These are phyloP conservation scores for Helminthosporium solani DNA, from an alignment of 2,329 filamentous ascomycete species.

Conservation along the genomic window DNA sequence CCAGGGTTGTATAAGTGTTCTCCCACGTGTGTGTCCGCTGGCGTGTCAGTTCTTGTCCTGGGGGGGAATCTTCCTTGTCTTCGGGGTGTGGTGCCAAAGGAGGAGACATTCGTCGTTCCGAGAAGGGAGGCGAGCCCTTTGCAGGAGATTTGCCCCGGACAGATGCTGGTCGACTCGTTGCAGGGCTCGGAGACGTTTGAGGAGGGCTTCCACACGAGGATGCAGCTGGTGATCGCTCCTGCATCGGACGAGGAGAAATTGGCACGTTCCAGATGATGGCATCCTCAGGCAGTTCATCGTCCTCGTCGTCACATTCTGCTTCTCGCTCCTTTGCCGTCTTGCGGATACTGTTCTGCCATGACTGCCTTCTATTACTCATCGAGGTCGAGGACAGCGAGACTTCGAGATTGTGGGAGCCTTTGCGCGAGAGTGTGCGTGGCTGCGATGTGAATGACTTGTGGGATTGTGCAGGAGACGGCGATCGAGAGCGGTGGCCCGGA, in stretches of 20 bases:
- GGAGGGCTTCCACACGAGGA: conserved; percentile 33
- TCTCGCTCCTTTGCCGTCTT: conserved; percentile 73
- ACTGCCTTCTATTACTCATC: conserved; percentile 46
- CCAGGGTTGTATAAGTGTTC: conserved; percentile 66
- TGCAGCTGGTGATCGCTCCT: conserved; percentile 42
- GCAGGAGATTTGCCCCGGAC: conserved; percentile 17
- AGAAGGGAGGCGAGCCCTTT: conserved; percentile 28
- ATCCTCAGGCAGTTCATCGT: conserved; percentile 74
- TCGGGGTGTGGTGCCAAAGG: conserved; percentile 22
- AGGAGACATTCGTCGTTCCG: conserved; percentile 18
- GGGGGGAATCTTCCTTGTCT: conserved; percentile 20
- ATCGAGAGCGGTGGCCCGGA: conserved; percentile 36
- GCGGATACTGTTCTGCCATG: conserved; percentile 65
- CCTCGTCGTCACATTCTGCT: conserved; percentile 75
- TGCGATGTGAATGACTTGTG: conserved; percentile 24
- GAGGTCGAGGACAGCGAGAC: conserved; percentile 27
- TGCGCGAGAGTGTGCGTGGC: conserved; percentile 35
- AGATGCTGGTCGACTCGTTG: conserved; percentile 15
- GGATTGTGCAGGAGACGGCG: conserved; percentile 37
- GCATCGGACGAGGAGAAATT: conserved; percentile 62
- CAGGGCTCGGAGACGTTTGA: conserved; percentile 22
- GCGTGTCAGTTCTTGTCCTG: conserved; percentile 38
- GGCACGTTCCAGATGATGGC: conserved; percentile 80
- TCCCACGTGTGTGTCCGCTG: conserved; percentile 73
- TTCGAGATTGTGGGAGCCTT: conserved; percentile 35